These are phyloP conservation scores for Neonectria punicea DNA, from an alignment of 2,329 filamentous ascomycete species.

Conservation along the genomic window DNA sequence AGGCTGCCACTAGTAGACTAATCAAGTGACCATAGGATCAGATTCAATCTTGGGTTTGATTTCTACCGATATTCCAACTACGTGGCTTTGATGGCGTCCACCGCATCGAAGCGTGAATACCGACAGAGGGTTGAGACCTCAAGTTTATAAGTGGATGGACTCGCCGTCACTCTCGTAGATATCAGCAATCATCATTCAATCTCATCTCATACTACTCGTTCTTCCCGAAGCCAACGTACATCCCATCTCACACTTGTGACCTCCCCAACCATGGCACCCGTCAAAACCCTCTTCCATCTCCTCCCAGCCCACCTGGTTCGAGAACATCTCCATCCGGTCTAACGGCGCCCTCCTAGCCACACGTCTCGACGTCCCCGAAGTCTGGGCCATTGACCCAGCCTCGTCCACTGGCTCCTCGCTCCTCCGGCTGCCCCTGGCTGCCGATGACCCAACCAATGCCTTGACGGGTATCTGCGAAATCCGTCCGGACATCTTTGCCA, in stretches of 20 bases:
- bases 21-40: too few species aligned
- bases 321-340: constrained; percentile 33
- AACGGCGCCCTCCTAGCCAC: constrained; percentile 30
- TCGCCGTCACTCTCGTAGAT: too few species aligned
- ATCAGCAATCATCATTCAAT: neutral
- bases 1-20: neutral
- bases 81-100: neutral
- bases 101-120: neutral
- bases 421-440: constrained; percentile 17
- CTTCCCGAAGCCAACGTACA: too few species aligned
- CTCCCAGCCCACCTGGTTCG: constrained; percentile 36
- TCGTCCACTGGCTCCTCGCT: constrained; percentile 26
- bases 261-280: constrained; percentile 12
- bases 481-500: constrained; percentile 31
- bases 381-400: constrained; percentile 31
- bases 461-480: constrained; percentile 35
- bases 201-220: too few species aligned
- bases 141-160: neutral
- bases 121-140: neutral
- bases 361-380: constrained; percentile 35
- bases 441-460: constrained; percentile 13
- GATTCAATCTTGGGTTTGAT: neutral
- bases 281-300: constrained; percentile 32
- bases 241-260: neutral
- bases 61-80: neutral